A percentile compares a stretch with the other conserved stretches of the same genome.
Evolutionary conservation across 768 basidiomycete genomes (phyloP).

Genomic region (Pholiota molesta): DNA sequence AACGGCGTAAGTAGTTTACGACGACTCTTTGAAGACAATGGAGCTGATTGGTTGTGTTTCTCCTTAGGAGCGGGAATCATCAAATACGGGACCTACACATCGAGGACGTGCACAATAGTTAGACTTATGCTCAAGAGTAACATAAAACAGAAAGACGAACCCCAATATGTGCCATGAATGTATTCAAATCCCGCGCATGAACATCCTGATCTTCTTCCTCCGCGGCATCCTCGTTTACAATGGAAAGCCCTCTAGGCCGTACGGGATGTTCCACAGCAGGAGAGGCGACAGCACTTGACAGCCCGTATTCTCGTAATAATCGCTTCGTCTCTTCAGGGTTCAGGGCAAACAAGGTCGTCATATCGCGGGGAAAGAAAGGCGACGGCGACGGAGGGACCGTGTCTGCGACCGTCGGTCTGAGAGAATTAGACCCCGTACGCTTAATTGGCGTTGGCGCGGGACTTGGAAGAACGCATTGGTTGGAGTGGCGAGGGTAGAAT

Average conservation of each 20-base stretch:
- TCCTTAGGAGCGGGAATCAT: conserved; percentile 42
- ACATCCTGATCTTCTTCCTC: conserved; percentile 26
- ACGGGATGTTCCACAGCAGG: conserved; percentile 28
- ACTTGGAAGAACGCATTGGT: conserved; percentile 30
- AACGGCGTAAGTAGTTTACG: conserved; percentile 34
- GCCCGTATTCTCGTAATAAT: conserved; percentile 48
- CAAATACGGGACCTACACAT: conserved; percentile 39
- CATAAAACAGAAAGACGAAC: conserved; percentile 31
- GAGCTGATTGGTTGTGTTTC: conserved; percentile 22
- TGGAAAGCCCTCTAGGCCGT: conserved; percentile 23
- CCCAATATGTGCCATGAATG: conserved; percentile 51
- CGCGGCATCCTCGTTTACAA: conserved; percentile 22
- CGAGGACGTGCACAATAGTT: conserved; percentile 2
- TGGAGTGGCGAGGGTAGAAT: conserved; percentile 29
- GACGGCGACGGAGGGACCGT: conserved; percentile 41
- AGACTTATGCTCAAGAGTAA: neutral
- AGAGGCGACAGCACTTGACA: conserved; percentile 34
- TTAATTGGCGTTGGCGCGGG: conserved; percentile 34
- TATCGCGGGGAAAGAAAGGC: conserved; percentile 48
- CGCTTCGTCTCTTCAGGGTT: conserved; percentile 40
- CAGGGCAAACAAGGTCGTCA: conserved; percentile 47
- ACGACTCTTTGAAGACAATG: conserved; percentile 28
- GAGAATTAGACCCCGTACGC: conserved; percentile 21
- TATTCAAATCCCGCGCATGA: conserved; percentile 42
- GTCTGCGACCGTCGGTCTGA: conserved; percentile 24